These are phyloP conservation scores for Acanthamoeba triangularis DNA, from an alignment of 208 protist genomes.

Conservation along the genomic window DNA sequence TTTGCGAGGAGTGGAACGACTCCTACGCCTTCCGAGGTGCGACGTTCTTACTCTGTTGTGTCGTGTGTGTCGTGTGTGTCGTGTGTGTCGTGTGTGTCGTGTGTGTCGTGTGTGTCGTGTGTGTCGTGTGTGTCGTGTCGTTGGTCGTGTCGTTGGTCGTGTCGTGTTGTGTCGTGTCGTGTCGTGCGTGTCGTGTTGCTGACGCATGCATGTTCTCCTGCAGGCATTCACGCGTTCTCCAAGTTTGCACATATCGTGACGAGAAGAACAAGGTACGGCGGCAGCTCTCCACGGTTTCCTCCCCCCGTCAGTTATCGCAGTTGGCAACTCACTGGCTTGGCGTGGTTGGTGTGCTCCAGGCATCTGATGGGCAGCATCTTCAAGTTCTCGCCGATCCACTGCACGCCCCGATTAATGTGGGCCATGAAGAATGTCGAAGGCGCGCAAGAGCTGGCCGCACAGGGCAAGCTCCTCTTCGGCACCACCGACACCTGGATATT, in stretches of 20 bases:
- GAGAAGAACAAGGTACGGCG: background rate
- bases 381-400: conserved; percentile 61
- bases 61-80: background rate
- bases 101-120: background rate
- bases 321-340: background rate
- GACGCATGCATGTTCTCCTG: background rate
- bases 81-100: background rate
- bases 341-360: background rate
- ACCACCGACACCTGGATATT: conserved; percentile 85
- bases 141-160: background rate
- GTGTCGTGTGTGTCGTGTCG: background rate
- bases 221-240: conserved; percentile 63
- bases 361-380: conserved; percentile 76
- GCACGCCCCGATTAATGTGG: conserved; percentile 76
- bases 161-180: too few species aligned
- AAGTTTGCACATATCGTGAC: conserved; percentile 47
- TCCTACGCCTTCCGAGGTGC: conserved; percentile 59
- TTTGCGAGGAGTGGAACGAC: conserved; percentile 71
- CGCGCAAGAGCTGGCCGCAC: conserved; percentile 67
- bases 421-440: conserved; percentile 78
- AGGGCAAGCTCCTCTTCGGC: conserved; percentile 82
- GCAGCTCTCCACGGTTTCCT: background rate
- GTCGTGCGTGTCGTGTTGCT: too few species aligned
- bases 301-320: background rate
- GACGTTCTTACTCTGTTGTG: background rate